Conservation (phyloP, 1,284 basidiomycete genomes). For the Agroathelia rolfsii region DNA sequence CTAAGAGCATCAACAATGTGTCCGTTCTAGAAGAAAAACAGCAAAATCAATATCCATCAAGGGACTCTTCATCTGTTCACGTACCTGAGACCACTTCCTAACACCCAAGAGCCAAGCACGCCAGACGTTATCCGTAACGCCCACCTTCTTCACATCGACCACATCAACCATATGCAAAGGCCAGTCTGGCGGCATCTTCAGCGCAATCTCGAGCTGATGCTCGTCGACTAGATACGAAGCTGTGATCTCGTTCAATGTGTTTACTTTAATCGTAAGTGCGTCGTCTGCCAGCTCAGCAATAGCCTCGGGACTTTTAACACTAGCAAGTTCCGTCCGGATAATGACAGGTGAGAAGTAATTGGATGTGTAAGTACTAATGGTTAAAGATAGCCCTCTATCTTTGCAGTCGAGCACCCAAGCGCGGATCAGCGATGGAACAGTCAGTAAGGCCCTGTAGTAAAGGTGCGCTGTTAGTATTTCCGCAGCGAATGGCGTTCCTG, state of each 20-base stretch:
- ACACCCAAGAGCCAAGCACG: conserved; percentile 90
- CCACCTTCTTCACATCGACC: conserved; percentile 75
- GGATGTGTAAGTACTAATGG: conserved; percentile 74
- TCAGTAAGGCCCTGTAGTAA: conserved; percentile 78
- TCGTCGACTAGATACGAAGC: conserved; percentile 89
- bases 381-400: conserved; percentile 76
- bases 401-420: conserved; percentile 83
- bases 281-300: conserved; percentile 70
- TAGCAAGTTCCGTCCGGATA: conserved; percentile 73
- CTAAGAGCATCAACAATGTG: conserved; percentile 86
- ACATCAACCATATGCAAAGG: conserved; percentile 87
- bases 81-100: conserved; percentile 83
- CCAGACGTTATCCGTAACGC: conserved; percentile 88
- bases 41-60: too few species aligned
- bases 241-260: conserved; percentile 65
- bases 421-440: conserved; percentile 76
- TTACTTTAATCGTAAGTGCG: conserved; percentile 73
- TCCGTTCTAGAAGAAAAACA: conserved; percentile 57
- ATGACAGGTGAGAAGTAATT: conserved; percentile 88
- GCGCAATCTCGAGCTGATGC: conserved; percentile 83
- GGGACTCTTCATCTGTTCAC: conserved; percentile 21
- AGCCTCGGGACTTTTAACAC: conserved; percentile 59
- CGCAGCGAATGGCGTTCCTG: conserved; percentile 45
- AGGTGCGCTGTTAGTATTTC: conserved; percentile 79
- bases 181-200: conserved; percentile 86